These are phyloP conservation scores for Botrytis byssoidea DNA, from an alignment of 2,329 filamentous ascomycete species.

Conservation along the genomic window DNA sequence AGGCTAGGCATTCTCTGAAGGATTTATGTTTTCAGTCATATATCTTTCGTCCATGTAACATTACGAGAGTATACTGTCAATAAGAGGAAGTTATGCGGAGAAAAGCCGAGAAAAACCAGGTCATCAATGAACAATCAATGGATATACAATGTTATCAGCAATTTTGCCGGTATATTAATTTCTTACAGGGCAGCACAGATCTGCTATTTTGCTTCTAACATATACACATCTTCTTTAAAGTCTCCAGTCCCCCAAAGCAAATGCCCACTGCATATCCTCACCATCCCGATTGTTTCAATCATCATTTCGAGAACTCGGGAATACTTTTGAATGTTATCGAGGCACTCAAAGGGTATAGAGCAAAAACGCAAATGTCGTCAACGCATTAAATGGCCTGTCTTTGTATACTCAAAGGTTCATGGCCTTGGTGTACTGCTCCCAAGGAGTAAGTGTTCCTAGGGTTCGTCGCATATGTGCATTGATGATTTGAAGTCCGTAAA, in stretches of 20 bases:
- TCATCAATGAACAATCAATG: not conserved
- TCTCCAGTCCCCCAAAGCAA: not conserved
- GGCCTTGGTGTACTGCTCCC: constrained; percentile 30
- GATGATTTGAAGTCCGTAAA: constrained; percentile 86
- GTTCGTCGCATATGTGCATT: constrained; percentile 87
- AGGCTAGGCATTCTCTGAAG: not conserved
- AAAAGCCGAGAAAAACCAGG: not conserved
- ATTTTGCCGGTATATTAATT: constrained; percentile 12
- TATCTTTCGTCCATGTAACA: not conserved
- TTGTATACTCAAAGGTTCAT: constrained; percentile 18
- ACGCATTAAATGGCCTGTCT: constrained; percentile 4
- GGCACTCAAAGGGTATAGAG: constrained; percentile 10
- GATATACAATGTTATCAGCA: not conserved
- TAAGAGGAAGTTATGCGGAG: not conserved
- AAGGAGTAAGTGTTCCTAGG: constrained; percentile 82
- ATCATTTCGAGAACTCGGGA: not conserved
- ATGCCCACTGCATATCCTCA: not conserved
- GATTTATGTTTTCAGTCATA: not conserved
- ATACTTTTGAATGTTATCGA: not conserved
- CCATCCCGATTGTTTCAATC: not conserved
- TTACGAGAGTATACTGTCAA: not conserved
- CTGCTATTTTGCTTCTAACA: not conserved
- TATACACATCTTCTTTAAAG: constrained; percentile 1
- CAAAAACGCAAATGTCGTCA: constrained; percentile 8
- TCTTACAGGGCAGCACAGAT: not conserved